phyloP scores from a whole-genome alignment of 1,284 basidiomycete species.

The Sporisorium sorghi region DNA sequence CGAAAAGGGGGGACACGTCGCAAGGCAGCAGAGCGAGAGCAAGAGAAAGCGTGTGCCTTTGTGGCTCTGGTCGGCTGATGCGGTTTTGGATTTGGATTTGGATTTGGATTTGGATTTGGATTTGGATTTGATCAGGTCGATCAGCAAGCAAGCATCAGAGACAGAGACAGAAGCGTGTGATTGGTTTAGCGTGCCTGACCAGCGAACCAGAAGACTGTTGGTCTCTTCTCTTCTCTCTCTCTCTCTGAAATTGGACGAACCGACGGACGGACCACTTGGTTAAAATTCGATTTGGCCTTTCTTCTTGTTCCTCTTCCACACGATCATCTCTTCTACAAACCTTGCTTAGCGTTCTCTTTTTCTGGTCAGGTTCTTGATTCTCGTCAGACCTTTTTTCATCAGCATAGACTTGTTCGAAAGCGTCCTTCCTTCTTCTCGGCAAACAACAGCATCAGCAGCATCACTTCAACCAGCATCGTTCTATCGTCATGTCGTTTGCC shows the following conservation, averaged over 20 bases:
- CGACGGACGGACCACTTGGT: too few species aligned
- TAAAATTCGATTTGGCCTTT: background rate
- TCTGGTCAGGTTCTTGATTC: conserved; percentile 3
- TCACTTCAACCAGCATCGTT: conserved; percentile 6
- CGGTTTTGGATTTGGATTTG: conserved; percentile 9
- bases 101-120: too few species aligned
- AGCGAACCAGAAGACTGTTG: conserved; percentile 9
- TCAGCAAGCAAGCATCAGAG: background rate
- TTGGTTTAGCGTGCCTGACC: conserved; percentile 1
- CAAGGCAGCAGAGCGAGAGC: too few species aligned
- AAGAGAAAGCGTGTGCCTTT: too few species aligned
- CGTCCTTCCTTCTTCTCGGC: too few species aligned
- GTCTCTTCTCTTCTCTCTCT: too few species aligned
- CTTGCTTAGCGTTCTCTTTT: background rate
- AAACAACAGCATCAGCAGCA: conserved; percentile 7
- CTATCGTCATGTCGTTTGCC: conserved; percentile 42
- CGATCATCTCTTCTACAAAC: background rate
- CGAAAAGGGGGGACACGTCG: too few species aligned
- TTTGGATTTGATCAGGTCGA: too few species aligned
- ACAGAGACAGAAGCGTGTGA: background rate
- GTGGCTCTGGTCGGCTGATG: conserved; percentile 34
- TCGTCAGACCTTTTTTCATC: background rate
- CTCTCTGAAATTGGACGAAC: too few species aligned
- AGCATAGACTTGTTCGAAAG: conserved; percentile 3
- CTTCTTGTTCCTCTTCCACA: conserved; percentile 4